Percentiles rank a stretch among this genome's conserved stretches.
These are phyloP conservation scores for Penicillium polonicum DNA, from an alignment of 2,329 filamentous ascomycete genomes.

Conservation along the genomic window DNA sequence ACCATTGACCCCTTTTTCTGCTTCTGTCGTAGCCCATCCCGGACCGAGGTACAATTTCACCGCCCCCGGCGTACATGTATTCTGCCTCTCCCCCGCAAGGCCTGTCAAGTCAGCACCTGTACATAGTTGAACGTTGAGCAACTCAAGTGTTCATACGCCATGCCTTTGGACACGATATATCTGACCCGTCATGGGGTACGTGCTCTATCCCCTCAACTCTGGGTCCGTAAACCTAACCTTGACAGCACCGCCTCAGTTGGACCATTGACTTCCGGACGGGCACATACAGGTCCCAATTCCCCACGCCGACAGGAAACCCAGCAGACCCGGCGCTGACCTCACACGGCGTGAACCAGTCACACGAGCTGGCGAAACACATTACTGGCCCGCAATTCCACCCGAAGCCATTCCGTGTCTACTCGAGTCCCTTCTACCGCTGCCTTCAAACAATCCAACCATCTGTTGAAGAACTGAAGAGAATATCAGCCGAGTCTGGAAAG, in stretches of 20 bases:
- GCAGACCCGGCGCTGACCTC: constrained; percentile 84
- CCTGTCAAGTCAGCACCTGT: background rate
- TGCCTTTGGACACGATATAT: constrained; percentile 71
- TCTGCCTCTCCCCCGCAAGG: constrained; percentile 24
- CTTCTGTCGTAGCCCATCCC: background rate
- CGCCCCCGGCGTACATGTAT: constrained; percentile 1
- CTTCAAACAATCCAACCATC: constrained; percentile 76
- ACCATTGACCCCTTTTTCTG: background rate
- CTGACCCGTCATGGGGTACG: constrained; percentile 73
- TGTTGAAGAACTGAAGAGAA: constrained; percentile 43
- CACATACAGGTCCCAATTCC: constrained; percentile 69
- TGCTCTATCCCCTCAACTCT: constrained; percentile 14
- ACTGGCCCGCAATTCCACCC: constrained; percentile 33
- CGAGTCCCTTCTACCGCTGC: constrained; percentile 82
- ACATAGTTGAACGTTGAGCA: constrained; percentile 4
- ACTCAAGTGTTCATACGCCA: constrained; percentile 32
- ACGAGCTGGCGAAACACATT: constrained; percentile 63
- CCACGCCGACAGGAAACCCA: constrained; percentile 81
- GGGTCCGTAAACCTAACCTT: background rate
- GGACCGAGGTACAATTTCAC: constrained; percentile 2
- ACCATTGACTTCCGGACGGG: constrained; percentile 78
- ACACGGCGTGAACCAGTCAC: constrained; percentile 80
- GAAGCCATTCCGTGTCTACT: constrained; percentile 63
- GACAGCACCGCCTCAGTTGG: constrained; percentile 87
- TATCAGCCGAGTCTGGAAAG: constrained; percentile 2